Evolutionary conservation across 2,329 filamentous ascomycete species (phyloP).

Genomic region (Fusarium pilosicola): DNA sequence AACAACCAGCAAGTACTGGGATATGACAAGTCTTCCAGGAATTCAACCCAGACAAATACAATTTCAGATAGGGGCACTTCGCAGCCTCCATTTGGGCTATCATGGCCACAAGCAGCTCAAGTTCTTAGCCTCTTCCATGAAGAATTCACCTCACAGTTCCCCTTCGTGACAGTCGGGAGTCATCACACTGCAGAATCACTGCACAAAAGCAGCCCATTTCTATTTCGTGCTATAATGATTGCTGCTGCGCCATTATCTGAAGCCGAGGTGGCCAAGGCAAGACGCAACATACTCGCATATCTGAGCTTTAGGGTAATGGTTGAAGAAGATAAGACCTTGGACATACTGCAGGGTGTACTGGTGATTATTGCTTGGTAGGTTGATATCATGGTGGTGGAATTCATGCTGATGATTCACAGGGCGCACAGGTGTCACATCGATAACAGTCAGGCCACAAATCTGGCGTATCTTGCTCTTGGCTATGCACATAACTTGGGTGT

Average conservation of each 20-base stretch:
- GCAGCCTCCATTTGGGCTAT: conserved; percentile 49
- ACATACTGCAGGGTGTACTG: conserved; percentile 59
- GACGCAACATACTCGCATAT: conserved; percentile 54
- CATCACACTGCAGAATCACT: conserved; percentile 46
- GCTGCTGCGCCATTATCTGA: conserved; percentile 46
- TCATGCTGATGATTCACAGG: conserved; percentile 39
- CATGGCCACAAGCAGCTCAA: conserved; percentile 52
- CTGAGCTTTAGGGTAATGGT: conserved; percentile 55
- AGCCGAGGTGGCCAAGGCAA: conserved; percentile 51
- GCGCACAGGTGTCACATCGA: conserved; percentile 49
- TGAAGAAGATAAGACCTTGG: conserved; percentile 53
- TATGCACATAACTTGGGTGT: conserved; percentile 55
- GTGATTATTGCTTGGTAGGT: conserved; percentile 58
- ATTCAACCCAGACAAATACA: neutral
- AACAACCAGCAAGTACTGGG: neutral
- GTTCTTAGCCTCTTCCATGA: conserved; percentile 49
- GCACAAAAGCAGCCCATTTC: conserved; percentile 49
- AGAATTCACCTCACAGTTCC: conserved; percentile 50
- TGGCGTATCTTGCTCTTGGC: conserved; percentile 54
- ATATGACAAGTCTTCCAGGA: neutral
- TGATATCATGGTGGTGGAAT: too few species aligned
- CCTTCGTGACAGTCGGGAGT: conserved; percentile 50
- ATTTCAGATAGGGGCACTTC: neutral
- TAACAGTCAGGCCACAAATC: conserved; percentile 49
- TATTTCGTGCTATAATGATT: conserved; percentile 54